Evolutionary conservation across 2,329 filamentous ascomycete genomes (phyloP).

Genomic region (Fusarium sp.): DNA sequence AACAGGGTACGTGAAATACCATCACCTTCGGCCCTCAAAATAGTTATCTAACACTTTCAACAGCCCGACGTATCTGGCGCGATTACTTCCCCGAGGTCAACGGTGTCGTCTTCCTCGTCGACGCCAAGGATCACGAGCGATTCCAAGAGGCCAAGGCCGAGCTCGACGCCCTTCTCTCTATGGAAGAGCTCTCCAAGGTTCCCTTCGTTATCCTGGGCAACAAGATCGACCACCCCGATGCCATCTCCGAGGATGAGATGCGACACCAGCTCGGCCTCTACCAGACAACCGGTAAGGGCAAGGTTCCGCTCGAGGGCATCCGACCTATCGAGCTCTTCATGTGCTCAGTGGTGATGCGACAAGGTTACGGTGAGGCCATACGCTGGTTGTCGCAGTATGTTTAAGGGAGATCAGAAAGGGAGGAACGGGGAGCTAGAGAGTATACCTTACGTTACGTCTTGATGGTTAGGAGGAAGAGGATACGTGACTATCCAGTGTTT

Average conservation of each 20-base stretch:
- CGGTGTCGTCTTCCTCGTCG: slow-evolving; percentile 97
- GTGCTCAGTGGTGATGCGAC: slow-evolving; percentile 98
- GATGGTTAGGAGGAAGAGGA: slow-evolving; percentile 23
- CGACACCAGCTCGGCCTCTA: slow-evolving; percentile 92
- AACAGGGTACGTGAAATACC: slow-evolving; percentile 73
- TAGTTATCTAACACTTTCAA: slow-evolving; percentile 4
- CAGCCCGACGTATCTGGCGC: slow-evolving; percentile 93
- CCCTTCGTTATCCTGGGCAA: slow-evolving; percentile 97
- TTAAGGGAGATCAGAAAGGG: slow-evolving; percentile 59
- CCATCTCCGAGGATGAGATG: slow-evolving; percentile 94
- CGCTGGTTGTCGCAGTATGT: slow-evolving; percentile 95
- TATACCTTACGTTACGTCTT: slow-evolving; percentile 40
- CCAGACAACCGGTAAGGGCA: slow-evolving; percentile 96
- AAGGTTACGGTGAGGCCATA: slow-evolving; percentile 92
- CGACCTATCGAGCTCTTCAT: slow-evolving; percentile 97
- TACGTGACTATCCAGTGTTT: slow-evolving; percentile 46
- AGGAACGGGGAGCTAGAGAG: slow-evolving; percentile 21
- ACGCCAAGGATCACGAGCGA: slow-evolving; percentile 96
- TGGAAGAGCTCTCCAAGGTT: slow-evolving; percentile 97
- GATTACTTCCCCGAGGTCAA: slow-evolving; percentile 97
- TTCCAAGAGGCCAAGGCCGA: slow-evolving; percentile 95
- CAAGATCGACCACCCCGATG: slow-evolving; percentile 99
- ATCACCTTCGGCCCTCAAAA: not conserved
- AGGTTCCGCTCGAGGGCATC: slow-evolving; percentile 91
- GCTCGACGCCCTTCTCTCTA: slow-evolving; percentile 92